Evolutionary conservation across 306 rosid species (phyloP).

Genomic region (Vicia villosa): DNA sequence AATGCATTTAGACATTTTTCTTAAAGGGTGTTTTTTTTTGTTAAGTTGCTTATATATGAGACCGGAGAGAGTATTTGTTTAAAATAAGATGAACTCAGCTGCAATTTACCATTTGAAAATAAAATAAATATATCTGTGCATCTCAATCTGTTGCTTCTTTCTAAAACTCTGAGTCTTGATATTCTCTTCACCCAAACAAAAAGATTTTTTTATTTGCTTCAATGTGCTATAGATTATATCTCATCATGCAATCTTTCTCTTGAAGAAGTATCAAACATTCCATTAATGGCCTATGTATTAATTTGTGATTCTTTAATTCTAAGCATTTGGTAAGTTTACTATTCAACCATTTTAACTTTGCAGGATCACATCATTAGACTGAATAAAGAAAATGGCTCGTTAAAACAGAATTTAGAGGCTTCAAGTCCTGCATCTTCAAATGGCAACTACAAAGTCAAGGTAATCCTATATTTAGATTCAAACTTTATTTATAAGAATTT

Average conservation of each 20-base stretch:
- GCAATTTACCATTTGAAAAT: slow-evolving; percentile 19
- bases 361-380: slow-evolving; percentile 78
- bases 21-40: too few relatives aligned
- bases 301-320: slow-evolving; percentile 8
- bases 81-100: slow-evolving; percentile 31
- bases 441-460: slow-evolving; percentile 59
- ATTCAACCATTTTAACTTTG: slow-evolving; percentile 37
- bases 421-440: slow-evolving; percentile 51
- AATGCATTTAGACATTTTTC: too few relatives aligned
- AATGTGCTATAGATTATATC: slow-evolving; percentile 2
- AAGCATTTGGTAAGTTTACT: slow-evolving; percentile 29
- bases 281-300: slow-evolving; percentile 7
- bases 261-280: background rate
- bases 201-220: slow-evolving; percentile 5
- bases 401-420: slow-evolving; percentile 74
- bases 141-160: slow-evolving; percentile 10
- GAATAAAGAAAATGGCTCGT: slow-evolving; percentile 78
- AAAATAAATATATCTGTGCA: background rate
- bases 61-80: too few relatives aligned
- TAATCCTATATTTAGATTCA: slow-evolving; percentile 28
- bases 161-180: background rate
- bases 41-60: too few relatives aligned
- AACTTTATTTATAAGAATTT: slow-evolving; percentile 27
- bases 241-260: slow-evolving; percentile 18
- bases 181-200: slow-evolving; percentile 1